phyloP scores from a whole-genome alignment of 2,329 filamentous ascomycete genomes.

The Stachybotrys chartarum region DNA sequence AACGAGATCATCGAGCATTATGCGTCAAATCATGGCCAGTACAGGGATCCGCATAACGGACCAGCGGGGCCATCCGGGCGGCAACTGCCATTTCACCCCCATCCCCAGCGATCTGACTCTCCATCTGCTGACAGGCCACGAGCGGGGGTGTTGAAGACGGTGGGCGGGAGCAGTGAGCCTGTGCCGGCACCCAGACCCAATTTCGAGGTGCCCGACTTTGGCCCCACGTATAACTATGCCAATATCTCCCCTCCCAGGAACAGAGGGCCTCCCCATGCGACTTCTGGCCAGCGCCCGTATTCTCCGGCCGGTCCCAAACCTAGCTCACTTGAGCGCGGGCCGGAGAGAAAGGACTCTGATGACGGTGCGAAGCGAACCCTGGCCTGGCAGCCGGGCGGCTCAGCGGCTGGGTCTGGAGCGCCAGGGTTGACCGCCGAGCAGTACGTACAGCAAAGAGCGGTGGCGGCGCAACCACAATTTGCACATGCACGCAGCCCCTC shows the following conservation, averaged over 20 bases:
- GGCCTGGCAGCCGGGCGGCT: slow-evolving; percentile 71
- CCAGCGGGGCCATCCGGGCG: slow-evolving; percentile 11
- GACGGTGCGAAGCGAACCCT: slow-evolving; percentile 57
- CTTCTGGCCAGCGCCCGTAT: slow-evolving; percentile 17
- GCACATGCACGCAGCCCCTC: slow-evolving; percentile 55
- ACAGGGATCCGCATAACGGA: slow-evolving; percentile 10
- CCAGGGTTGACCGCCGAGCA: slow-evolving; percentile 68
- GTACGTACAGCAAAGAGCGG: slow-evolving; percentile 72
- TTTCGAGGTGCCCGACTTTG: slow-evolving; percentile 74
- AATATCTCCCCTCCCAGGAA: slow-evolving; percentile 23
- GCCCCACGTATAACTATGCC: slow-evolving; percentile 67
- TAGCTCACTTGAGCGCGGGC: slow-evolving; percentile 19
- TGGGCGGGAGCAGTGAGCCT: slow-evolving; percentile 45
- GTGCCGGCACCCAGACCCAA: slow-evolving; percentile 16
- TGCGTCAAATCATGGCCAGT: slow-evolving; percentile 17
- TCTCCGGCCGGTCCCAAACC: slow-evolving; percentile 21
- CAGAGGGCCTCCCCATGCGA: slow-evolving; percentile 17
- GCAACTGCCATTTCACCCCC: slow-evolving; percentile 16
- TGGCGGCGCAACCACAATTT: slow-evolving; percentile 46
- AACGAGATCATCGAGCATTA: slow-evolving; percentile 34
- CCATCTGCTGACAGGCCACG: slow-evolving; percentile 58
- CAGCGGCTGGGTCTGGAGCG: slow-evolving; percentile 36
- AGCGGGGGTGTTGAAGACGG: slow-evolving; percentile 72
- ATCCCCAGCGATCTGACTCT: slow-evolving; percentile 16
- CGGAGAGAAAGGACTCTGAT: slow-evolving; percentile 40